Base-by-base conservation (phyloP, 139 green algal species). In the Limnomonas spitsbergensis region DNA sequence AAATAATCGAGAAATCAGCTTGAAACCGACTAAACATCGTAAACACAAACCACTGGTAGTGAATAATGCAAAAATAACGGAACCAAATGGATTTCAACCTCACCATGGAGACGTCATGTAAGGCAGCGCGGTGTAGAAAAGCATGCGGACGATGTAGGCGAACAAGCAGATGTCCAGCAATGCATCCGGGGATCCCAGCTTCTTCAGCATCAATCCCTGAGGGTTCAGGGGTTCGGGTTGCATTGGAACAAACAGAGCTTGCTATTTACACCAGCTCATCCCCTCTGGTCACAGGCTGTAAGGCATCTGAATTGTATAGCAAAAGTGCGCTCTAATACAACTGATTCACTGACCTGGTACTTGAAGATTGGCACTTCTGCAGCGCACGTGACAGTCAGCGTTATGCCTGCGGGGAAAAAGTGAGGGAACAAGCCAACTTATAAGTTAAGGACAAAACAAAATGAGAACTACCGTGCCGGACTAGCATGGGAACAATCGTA, bases 81-180 rank as follows among this genome's bases (percentile, higher is more conserved):
- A n/a, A n/a, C n/a, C n/a, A n/a, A n/a, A n/a, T n/a, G n/a, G n/a
- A n/a, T n/a, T n/a, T n/a, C n/a, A n/a, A 54, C 42, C 68, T 75
- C 68, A 52, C 68, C 71, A 68, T 27, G 71, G 40, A 35, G 40
- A 77, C 6, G 9, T 38, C 3, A 42, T 29, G 4, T 35, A 4
- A 29, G 68, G 29, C 68, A 74, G 36, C 29, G 35, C 68, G 29
- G 68, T 6, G 35, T 70, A 70, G 4, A 9, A 31, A 7, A 71
- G 52, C 20, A 71, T 42, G 73, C 52, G 53, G 40, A 40, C 42
- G 6, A 42, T 42, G n/a, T 71, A 70, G 3, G 31, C 27, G 26
- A 26, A 40, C 40, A 78, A 69, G 4, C 75, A 82, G 53, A 82
- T 61, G 69, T 76, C 69, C 78, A 78, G 78, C 47, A 78, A 20